Conservation (phyloP, 192 early-diverging fungal genomes). For the Umbelopsis ramanniana region DNA sequence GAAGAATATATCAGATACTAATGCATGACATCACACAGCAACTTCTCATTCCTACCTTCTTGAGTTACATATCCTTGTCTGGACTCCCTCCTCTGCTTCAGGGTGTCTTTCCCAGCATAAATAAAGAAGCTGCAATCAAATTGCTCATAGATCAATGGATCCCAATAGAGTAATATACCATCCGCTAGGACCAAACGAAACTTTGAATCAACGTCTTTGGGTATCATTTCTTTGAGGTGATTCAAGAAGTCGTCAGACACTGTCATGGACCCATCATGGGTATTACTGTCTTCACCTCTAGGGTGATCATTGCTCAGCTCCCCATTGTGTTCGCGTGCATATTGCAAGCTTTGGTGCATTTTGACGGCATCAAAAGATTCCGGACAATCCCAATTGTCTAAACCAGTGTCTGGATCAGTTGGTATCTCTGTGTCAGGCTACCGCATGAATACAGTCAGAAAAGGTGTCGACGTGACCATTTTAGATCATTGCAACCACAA, state of each 20-base stretch:
- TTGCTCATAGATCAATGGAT: slow-evolving; percentile 43
- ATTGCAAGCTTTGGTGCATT: slow-evolving; percentile 36
- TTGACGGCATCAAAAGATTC: slow-evolving; percentile 61
- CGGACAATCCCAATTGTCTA: slow-evolving; percentile 83
- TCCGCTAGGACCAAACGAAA: slow-evolving; percentile 64
- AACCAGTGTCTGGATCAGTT: slow-evolving; percentile 52
- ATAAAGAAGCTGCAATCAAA: slow-evolving; percentile 63
- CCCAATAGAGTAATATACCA: slow-evolving; percentile 80
- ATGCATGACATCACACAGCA: not conserved
- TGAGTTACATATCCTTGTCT: slow-evolving; percentile 76
- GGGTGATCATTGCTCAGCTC: slow-evolving; percentile 39
- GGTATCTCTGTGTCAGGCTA: slow-evolving; percentile 70
- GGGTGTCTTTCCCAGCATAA: slow-evolving; percentile 58
- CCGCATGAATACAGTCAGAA: not conserved
- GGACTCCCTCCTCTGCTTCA: slow-evolving; percentile 66
- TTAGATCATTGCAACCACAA: not conserved
- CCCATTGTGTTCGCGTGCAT: slow-evolving; percentile 43
- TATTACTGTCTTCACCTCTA: slow-evolving; percentile 50
- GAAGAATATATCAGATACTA: not conserved
- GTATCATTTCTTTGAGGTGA: not conserved
- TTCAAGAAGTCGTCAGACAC: slow-evolving; percentile 2
- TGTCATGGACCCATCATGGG: slow-evolving; percentile 30
- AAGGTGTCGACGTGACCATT: not conserved
- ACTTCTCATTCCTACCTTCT: slow-evolving; percentile 57
- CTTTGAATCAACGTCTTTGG: slow-evolving; percentile 18